Evolutionary conservation across 495 filamentous ascomycete species (phyloP).

Genomic region (Bombardia bombarda): DNA sequence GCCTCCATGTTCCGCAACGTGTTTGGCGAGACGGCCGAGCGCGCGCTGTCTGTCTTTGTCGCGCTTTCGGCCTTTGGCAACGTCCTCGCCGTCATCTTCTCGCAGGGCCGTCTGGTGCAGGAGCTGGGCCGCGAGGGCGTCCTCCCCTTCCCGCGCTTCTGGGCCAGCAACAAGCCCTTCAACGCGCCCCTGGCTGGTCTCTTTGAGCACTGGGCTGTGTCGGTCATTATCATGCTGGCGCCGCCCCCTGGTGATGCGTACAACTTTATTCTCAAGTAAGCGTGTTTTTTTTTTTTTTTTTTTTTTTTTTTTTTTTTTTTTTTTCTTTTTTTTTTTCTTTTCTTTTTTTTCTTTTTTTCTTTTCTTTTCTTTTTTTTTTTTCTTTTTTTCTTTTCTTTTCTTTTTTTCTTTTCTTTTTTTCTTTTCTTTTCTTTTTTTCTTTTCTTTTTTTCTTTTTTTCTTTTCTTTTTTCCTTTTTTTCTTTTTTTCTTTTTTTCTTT

Average conservation of each 20-base stretch:
- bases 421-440: too few species aligned
- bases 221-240: slow-evolving; percentile 52
- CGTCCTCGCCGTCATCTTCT: slow-evolving; percentile 61
- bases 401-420: too few species aligned
- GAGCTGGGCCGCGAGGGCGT: slow-evolving; percentile 61
- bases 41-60: slow-evolving; percentile 60
- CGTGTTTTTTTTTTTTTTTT: too few species aligned
- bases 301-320: too few species aligned
- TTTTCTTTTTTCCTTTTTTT: too few species aligned
- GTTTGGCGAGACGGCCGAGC: slow-evolving; percentile 49
- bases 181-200: slow-evolving; percentile 55
- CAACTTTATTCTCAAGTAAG: slow-evolving; percentile 55
- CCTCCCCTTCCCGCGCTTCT: slow-evolving; percentile 52
- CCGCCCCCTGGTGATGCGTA: slow-evolving; percentile 59
- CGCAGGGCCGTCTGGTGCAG: slow-evolving; percentile 57
- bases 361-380: too few species aligned
- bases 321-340: too few species aligned
- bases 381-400: too few species aligned
- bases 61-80: slow-evolving; percentile 67
- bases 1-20: slow-evolving; percentile 61
- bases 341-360: too few species aligned
- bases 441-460: too few species aligned
- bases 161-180: slow-evolving; percentile 57
- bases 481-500: too few species aligned
- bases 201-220: slow-evolving; percentile 54